Evolutionary conservation across 768 basidiomycete species (phyloP).

Genomic region (Rhodosporidiobolus odoratus): DNA sequence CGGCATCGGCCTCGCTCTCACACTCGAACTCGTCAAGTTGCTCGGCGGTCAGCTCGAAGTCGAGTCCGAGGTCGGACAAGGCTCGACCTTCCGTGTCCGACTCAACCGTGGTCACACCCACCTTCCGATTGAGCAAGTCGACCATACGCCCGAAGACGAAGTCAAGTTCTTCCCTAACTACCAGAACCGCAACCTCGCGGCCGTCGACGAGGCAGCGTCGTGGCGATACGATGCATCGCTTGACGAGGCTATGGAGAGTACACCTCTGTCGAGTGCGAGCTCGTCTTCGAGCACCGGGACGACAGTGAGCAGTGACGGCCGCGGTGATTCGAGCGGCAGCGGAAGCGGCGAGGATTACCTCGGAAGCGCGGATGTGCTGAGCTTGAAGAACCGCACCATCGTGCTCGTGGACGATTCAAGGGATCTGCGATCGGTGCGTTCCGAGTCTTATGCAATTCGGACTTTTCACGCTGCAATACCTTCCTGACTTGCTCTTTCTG

Average conservation of each 20-base stretch:
- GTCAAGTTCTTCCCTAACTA: not conserved
- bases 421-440: slow-evolving; percentile 16
- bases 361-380: slow-evolving; percentile 22
- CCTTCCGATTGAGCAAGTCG: slow-evolving; percentile 28
- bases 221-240: slow-evolving; percentile 23
- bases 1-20: slow-evolving; percentile 37
- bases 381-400: slow-evolving; percentile 26
- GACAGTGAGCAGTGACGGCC: not conserved
- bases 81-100: slow-evolving; percentile 25
- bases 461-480: not conserved
- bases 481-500: not conserved
- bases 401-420: slow-evolving; percentile 33
- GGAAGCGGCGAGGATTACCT: slow-evolving; percentile 22
- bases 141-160: slow-evolving; percentile 18
- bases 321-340: slow-evolving; percentile 5
- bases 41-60: slow-evolving; percentile 37
- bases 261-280: not conserved
- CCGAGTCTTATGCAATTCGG: not conserved
- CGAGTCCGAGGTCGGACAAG: slow-evolving; percentile 22
- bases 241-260: not conserved
- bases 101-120: slow-evolving; percentile 30
- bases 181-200: slow-evolving; percentile 9
- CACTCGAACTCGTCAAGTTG: slow-evolving; percentile 35
- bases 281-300: not conserved
- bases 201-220: slow-evolving; percentile 27